A percentile compares a stretch with the other conserved stretches of the same genome.
Conservation (phyloP, 352 stramenopile genomes). For the Globisporangium cystogenes region DNA sequence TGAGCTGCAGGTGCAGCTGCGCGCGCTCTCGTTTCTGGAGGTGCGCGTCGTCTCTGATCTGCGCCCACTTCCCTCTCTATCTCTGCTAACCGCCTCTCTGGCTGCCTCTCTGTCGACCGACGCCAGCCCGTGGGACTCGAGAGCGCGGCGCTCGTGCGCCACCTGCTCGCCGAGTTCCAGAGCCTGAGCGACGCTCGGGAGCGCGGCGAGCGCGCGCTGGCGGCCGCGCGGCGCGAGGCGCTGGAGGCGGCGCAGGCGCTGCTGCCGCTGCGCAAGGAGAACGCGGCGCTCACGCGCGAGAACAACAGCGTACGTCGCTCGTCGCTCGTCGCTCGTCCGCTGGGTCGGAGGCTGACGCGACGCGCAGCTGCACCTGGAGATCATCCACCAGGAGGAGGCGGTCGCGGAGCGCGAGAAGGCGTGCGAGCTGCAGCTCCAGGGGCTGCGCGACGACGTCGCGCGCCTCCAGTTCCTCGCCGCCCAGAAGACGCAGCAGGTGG, state of each 20-base stretch:
- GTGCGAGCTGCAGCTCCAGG: slow-evolving; percentile 59
- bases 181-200: slow-evolving; percentile 22
- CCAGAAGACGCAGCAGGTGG: slow-evolving; percentile 46
- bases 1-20: slow-evolving; percentile 53
- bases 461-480: slow-evolving; percentile 64
- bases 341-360: background rate
- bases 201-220: slow-evolving; percentile 33
- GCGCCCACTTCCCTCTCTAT: background rate
- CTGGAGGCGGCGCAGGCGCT: slow-evolving; percentile 66
- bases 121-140: slow-evolving; percentile 49
- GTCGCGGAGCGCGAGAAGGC: slow-evolving; percentile 57
- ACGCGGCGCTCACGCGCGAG: slow-evolving; percentile 58
- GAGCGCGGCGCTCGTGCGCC: slow-evolving; percentile 48
- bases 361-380: slow-evolving; percentile 63
- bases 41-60: slow-evolving; percentile 7
- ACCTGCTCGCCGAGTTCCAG: slow-evolving; percentile 53
- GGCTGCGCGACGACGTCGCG: slow-evolving; percentile 64
- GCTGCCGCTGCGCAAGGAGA: slow-evolving; percentile 71
- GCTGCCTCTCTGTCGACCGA: background rate
- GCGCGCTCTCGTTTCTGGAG: slow-evolving; percentile 53
- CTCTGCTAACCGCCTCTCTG: background rate
- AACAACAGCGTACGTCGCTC: slow-evolving; percentile 71
- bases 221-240: slow-evolving; percentile 48
- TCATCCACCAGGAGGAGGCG: slow-evolving; percentile 78
- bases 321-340: no score